Evolutionary conservation across 495 filamentous ascomycete species (phyloP).

Genomic region (Lasiosphaeriaceae sp.): DNA sequence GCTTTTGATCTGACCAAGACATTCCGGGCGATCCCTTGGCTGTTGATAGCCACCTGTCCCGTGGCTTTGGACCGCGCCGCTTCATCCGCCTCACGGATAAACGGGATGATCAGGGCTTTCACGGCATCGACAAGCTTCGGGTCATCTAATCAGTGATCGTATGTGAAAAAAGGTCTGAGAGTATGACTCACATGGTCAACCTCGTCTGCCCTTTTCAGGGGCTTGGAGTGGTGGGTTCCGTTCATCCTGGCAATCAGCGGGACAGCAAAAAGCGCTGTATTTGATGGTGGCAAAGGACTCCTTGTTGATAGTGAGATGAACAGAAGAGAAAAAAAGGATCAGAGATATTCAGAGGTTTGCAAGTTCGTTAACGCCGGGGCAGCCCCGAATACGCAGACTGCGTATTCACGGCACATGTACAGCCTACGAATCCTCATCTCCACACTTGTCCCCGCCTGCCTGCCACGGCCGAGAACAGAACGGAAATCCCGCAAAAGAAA

Average conservation of each 20-base stretch:
- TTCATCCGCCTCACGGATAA: constrained; percentile 72
- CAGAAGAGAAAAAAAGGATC: no score
- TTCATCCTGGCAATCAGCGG: constrained; percentile 14
- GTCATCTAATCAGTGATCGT: neutral
- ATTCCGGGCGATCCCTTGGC: constrained; percentile 46
- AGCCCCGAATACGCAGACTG: no score
- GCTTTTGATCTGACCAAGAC: constrained; percentile 65
- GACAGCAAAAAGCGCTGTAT: neutral
- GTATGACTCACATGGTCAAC: constrained; percentile 45
- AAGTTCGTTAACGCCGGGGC: no score
- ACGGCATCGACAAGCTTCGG: constrained; percentile 67
- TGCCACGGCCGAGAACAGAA: neutral
- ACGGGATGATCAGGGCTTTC: constrained; percentile 70
- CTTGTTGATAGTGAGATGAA: no score
- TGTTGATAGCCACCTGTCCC: constrained; percentile 48
- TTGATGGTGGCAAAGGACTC: neutral
- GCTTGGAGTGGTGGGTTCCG: constrained; percentile 11
- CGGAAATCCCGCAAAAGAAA: constrained; percentile 1
- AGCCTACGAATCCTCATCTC: neutral
- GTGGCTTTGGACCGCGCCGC: constrained; percentile 47
- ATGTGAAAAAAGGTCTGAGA: neutral
- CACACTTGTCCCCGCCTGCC: neutral
- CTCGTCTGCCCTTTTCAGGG: constrained; percentile 30
- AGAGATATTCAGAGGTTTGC: no score
- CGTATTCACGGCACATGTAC: no score